Evolutionary conservation across 2,329 filamentous ascomycete genomes (phyloP), one percentile per base, ranked within the genome.

Genomic region (Hypoxylon sp.): DNA sequence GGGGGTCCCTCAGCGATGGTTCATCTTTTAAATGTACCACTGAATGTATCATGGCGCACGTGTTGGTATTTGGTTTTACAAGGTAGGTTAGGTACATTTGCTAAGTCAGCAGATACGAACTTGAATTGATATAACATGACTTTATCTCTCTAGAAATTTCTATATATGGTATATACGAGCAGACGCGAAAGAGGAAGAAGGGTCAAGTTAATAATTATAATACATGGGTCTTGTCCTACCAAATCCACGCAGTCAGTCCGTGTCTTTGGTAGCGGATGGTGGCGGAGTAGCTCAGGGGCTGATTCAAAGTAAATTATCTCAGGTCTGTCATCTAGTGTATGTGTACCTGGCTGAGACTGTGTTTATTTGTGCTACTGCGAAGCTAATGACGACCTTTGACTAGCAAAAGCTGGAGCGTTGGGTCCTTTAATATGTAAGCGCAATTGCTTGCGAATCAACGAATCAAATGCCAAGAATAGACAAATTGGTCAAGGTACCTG

Each of bases 261-360:
- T 29, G n/a, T 30, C 32, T 25, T 43, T 46, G 43, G 59, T 30
- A 50, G 55, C 50, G 46, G 62, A 68, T 65, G 62, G 65, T 68
- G 65, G 65, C 65, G 65, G 65, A 68, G 65, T 47, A 27, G 14
- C 61, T 60, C 61, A 68, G 62, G 65, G 62, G 65, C 58, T 58
- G 29, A 50, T 43, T 53, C 51, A 57, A 53, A 57, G 47, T 57
- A 61, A 53, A 65, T 65, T 53, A 61, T 58, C 57, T 61, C 39
- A 51, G 23, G 16, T 25, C 25, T 9, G 46, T 16, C n/a, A 41
- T 34, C 34, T 14, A 34, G n/a, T 47, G 23, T 54, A 29, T 39
- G 29, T 55, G 27, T 23, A 55, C 19, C 25, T 41, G 27, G 21
- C 23, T 27, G 23, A 41, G 34, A 53, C 32, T 16, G 12, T 52